These are phyloP conservation scores for Mycena latifolia DNA, from an alignment of 768 basidiomycete genomes.

Conservation along the genomic window DNA sequence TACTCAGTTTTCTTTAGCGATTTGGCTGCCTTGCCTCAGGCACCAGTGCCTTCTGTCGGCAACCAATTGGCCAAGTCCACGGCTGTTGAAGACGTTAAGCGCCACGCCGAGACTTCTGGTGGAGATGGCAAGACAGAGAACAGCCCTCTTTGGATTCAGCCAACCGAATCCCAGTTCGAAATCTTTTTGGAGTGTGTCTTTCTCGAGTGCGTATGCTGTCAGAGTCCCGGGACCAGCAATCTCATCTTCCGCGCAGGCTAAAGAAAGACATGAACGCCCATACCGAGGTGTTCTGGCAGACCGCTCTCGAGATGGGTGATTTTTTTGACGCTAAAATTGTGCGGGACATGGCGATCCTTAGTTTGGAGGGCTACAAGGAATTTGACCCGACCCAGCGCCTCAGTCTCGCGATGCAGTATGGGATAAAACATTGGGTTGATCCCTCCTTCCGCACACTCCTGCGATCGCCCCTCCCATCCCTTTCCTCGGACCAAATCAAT, in stretches of 20 bases:
- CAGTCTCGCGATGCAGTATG: not conserved
- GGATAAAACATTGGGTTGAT: not conserved
- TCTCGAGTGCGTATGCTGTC: not conserved
- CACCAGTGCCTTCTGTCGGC: not conserved
- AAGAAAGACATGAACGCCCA: not conserved
- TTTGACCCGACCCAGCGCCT: not conserved
- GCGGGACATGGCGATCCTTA: not conserved
- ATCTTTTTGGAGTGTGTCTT: conserved; percentile 7
- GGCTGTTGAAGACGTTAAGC: not conserved
- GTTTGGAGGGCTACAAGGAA: not conserved
- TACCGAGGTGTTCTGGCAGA: not conserved
- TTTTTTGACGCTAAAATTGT: not conserved
- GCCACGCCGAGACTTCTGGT: not conserved
- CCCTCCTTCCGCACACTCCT: not conserved
- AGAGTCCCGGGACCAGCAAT: too few relatives aligned
- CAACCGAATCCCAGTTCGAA: not conserved
- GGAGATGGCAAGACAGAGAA: not conserved
- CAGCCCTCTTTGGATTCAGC: not conserved
- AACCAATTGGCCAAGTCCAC: not conserved
- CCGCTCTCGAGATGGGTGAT: conserved; percentile 2
- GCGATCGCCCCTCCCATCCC: not conserved
- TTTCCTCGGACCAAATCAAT: not conserved
- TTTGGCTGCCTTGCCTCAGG: not conserved
- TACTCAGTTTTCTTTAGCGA: conserved; percentile 3
- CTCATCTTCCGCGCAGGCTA: not conserved